A percentile compares a stretch with the other conserved stretches of the same genome.
phyloP scores from a whole-genome alignment of 805 yeast genomes.

The Pichia nakasei region DNA sequence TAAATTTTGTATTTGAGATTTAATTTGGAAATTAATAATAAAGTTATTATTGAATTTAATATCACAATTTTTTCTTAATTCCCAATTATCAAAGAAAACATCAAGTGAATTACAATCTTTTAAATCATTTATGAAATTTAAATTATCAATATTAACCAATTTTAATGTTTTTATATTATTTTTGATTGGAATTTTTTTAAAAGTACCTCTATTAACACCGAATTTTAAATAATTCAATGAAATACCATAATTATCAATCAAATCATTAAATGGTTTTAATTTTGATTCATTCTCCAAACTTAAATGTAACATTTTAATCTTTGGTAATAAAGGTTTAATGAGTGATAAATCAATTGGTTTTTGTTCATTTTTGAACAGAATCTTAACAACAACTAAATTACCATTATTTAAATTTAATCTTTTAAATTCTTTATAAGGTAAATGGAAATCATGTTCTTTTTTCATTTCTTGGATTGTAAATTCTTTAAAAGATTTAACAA shows the following conservation, averaged over 20 bases:
- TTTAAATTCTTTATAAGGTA: constrained; percentile 25
- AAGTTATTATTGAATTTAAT: constrained; percentile 18
- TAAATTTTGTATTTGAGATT: constrained; percentile 13
- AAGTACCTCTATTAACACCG: constrained; percentile 25
- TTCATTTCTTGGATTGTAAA: constrained; percentile 25
- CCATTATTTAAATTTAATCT: constrained; percentile 23
- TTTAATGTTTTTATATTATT: constrained; percentile 20
- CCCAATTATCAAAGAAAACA: constrained; percentile 27
- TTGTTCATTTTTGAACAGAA: constrained; percentile 24
- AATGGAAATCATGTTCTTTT: constrained; percentile 25
- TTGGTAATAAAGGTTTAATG: constrained; percentile 19
- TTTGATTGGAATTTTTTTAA: constrained; percentile 18
- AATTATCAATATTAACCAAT: constrained; percentile 23
- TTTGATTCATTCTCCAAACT: constrained; percentile 24
- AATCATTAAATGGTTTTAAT: constrained; percentile 22
- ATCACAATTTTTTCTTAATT: constrained; percentile 21
- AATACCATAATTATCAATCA: constrained; percentile 19
- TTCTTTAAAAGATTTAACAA: constrained; percentile 25
- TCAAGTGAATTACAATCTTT: constrained; percentile 19
- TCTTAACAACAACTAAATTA: constrained; percentile 24
- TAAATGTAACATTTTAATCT: constrained; percentile 21
- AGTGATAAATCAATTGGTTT: constrained; percentile 22
- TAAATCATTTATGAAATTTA: constrained; percentile 20
- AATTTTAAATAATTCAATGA: constrained; percentile 21
- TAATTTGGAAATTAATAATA: constrained; percentile 18